phyloP scores from a whole-genome alignment of 169 alveolate species.

The Cryptosporidium meleagridis region DNA sequence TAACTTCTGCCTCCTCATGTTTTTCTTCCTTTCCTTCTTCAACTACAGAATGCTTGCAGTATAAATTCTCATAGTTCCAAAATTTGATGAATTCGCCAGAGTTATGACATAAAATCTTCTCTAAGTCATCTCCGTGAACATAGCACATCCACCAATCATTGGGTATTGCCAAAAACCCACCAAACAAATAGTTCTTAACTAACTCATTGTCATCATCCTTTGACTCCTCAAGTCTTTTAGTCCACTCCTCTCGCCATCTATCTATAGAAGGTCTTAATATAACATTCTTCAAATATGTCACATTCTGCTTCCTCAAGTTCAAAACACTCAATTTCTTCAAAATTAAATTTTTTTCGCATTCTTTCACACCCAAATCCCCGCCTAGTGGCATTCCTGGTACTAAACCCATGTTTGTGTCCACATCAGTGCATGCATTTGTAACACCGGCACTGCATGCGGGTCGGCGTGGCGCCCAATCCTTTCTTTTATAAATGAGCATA shows the following conservation, averaged over 20 bases:
- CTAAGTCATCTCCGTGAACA: constrained; percentile 65
- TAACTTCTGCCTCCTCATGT: not conserved
- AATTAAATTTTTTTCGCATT: not conserved
- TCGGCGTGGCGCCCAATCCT: constrained; percentile 36
- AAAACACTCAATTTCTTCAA: constrained; percentile 31
- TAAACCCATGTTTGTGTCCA: constrained; percentile 1
- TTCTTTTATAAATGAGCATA: constrained; percentile 70
- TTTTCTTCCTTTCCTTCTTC: not conserved
- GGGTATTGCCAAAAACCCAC: constrained; percentile 48
- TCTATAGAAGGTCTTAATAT: constrained; percentile 47
- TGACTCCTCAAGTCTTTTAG: constrained; percentile 20
- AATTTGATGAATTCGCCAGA: constrained; percentile 1
- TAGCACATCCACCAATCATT: constrained; percentile 64
- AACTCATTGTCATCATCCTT: constrained; percentile 28
- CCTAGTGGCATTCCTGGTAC: not conserved
- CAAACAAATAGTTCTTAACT: constrained; percentile 16
- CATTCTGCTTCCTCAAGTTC: constrained; percentile 49
- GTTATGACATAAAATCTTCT: constrained; percentile 22
- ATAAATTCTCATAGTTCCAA: constrained; percentile 29
- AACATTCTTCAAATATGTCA: constrained; percentile 26
- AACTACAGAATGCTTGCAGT: not conserved
- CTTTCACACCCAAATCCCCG: not conserved
- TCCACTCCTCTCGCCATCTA: constrained; percentile 66
- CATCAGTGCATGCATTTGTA: not conserved
- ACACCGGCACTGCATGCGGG: not conserved